Percentiles rank a stretch among this genome's conserved stretches.
Evolutionary conservation across 78 protist genomes (phyloP).

Genomic region (Monosiga brevicollis): DNA sequence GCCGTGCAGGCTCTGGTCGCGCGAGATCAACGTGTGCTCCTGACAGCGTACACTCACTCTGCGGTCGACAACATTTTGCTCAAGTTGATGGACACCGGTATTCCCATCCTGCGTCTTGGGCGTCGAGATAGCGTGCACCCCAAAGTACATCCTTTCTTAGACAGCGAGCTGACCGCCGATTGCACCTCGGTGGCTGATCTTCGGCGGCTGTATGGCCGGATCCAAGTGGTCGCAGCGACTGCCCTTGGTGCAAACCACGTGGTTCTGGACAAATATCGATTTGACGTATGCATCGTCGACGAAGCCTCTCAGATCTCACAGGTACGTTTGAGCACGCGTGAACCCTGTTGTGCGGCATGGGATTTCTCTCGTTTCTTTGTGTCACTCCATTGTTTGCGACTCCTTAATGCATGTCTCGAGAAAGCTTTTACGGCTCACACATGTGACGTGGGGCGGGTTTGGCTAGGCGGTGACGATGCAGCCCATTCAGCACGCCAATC

Average conservation of each 20-base stretch:
- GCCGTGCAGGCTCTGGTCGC: slow-evolving; percentile 16
- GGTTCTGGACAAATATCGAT: neutral
- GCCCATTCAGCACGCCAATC: slow-evolving; percentile 32
- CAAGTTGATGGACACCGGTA: slow-evolving; percentile 28
- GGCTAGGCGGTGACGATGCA: slow-evolving; percentile 42
- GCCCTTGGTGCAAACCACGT: slow-evolving; percentile 13
- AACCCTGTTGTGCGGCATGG: no score
- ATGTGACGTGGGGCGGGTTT: neutral
- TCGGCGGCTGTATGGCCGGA: neutral
- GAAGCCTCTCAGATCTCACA: slow-evolving; percentile 72
- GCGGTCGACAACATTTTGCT: slow-evolving; percentile 57
- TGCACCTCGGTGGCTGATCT: neutral
- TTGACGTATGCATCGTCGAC: slow-evolving; percentile 73
- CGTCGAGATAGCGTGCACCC: neutral
- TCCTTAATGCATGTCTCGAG: no score
- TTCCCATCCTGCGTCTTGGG: slow-evolving; percentile 19
- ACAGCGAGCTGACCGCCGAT: neutral
- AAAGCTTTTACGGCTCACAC: neutral
- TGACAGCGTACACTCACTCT: slow-evolving; percentile 65
- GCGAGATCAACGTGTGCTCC: slow-evolving; percentile 36
- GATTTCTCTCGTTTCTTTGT: no score
- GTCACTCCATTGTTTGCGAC: no score
- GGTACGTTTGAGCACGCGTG: no score
- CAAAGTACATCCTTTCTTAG: neutral
- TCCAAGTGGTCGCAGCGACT: slow-evolving; percentile 24